Conservation (phyloP, 1,284 basidiomycete genomes). For the Leccinum huronense region DNA sequence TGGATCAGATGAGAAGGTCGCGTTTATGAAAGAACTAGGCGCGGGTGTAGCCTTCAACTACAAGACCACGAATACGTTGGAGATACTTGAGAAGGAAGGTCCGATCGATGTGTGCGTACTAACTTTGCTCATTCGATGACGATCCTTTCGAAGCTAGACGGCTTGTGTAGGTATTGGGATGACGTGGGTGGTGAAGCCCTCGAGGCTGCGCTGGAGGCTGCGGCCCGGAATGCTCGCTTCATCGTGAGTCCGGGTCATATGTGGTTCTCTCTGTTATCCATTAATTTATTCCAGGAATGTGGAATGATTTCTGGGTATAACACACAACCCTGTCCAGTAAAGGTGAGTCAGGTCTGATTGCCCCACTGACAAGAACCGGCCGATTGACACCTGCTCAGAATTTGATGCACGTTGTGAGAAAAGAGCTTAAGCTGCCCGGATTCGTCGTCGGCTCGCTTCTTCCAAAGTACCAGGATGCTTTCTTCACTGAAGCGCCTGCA, state of each 20-base stretch:
- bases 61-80: conserved; percentile 33
- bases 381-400: conserved; percentile 11
- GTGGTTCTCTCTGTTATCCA: too few species aligned
- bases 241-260: conserved; percentile 12
- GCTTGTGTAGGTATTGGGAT: conserved; percentile 36
- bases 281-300: conserved; percentile 19
- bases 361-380: background rate
- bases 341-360: conserved; percentile 8
- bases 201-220: conserved; percentile 53
- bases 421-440: conserved; percentile 18
- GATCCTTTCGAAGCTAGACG: background rate
- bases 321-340: conserved; percentile 9
- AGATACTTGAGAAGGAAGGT: conserved; percentile 25
- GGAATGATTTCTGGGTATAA: conserved; percentile 25
- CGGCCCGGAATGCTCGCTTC: conserved; percentile 53
- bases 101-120: conserved; percentile 24
- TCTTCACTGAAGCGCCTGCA: conserved; percentile 19
- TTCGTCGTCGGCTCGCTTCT: conserved; percentile 15
- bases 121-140: background rate
- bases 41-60: conserved; percentile 42
- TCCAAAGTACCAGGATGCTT: conserved; percentile 14
- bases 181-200: conserved; percentile 33
- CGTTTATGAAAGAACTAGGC: conserved; percentile 38
- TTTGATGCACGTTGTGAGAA: conserved; percentile 11
- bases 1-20: conserved; percentile 41